Percentiles rank a stretch among this genome's conserved stretches.
phyloP scores from a whole-genome alignment of 2,329 filamentous ascomycete species.

The Botrytis paeoniae region DNA sequence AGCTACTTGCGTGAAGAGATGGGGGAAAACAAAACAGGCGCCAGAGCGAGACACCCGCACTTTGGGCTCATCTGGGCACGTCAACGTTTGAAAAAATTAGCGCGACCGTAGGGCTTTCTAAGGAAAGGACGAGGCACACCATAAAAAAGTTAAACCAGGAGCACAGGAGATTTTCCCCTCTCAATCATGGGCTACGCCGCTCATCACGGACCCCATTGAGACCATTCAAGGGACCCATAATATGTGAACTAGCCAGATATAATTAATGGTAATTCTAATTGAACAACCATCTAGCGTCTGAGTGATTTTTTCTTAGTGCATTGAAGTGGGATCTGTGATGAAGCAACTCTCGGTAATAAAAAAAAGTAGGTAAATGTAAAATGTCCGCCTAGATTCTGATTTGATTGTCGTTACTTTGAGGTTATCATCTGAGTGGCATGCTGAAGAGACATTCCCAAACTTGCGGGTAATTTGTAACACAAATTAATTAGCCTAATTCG shows the following conservation, averaged over 20 bases:
- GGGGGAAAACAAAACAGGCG: constrained; percentile 20
- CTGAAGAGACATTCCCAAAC: constrained; percentile 19
- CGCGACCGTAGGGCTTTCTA: constrained; percentile 20
- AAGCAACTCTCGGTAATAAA: not conserved
- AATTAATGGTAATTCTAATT: constrained; percentile 15
- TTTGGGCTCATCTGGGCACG: constrained; percentile 39
- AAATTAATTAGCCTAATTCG: not conserved
- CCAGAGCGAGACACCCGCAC: constrained; percentile 30
- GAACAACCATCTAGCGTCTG: constrained; percentile 5
- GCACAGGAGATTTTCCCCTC: constrained; percentile 18
- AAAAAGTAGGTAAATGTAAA: not conserved
- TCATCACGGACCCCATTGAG: constrained; percentile 18
- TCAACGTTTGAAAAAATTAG: constrained; percentile 19
- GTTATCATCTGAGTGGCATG: constrained; percentile 1
- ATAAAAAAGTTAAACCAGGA: not conserved
- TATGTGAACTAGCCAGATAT: not conserved
- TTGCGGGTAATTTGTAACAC: constrained; percentile 19
- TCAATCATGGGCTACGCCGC: constrained; percentile 16
- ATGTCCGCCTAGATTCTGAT: constrained; percentile 7
- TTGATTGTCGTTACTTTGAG: not conserved
- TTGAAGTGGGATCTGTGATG: constrained; percentile 1
- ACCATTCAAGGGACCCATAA: not conserved
- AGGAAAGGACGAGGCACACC: constrained; percentile 18
- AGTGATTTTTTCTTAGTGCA: not conserved
- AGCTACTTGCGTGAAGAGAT: constrained; percentile 15